Conservation (phyloP, 805 yeast species). For the Cyberlindnera euphorbiae region DNA sequence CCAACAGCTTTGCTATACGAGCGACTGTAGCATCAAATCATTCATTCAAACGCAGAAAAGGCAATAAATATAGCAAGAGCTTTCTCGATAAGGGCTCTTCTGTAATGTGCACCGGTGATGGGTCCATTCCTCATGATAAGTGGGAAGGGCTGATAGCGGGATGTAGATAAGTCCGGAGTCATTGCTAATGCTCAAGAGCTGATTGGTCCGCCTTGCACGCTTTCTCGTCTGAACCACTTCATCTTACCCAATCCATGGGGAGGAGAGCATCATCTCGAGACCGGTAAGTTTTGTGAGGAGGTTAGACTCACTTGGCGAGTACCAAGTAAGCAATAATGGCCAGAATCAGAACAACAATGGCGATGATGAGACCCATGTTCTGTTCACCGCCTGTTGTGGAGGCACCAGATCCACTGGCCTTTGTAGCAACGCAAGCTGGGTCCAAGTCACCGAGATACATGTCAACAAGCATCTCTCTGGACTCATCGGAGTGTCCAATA, state of each 20-base stretch:
- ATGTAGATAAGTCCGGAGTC: no score
- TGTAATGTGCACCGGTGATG: no score
- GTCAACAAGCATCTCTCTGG: slow-evolving; percentile 67
- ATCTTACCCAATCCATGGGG: no score
- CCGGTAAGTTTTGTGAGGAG: no score
- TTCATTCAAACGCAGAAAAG: no score
- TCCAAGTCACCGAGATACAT: slow-evolving; percentile 78
- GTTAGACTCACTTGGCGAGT: slow-evolving; percentile 8
- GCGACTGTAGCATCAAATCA: no score
- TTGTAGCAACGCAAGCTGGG: slow-evolving; percentile 40
- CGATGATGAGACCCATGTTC: slow-evolving; percentile 21
- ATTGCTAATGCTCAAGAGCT: slow-evolving; percentile 12
- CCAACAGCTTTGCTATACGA: no score
- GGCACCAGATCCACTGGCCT: slow-evolving; percentile 17
- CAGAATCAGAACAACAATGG: slow-evolving; percentile 16
- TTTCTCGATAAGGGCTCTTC: neutral
- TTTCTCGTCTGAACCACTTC: no score
- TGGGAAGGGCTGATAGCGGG: no score
- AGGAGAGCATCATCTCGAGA: no score
- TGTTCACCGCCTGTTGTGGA: slow-evolving; percentile 18
- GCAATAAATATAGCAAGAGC: neutral
- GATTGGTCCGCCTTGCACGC: slow-evolving; percentile 7
- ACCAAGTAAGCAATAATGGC: slow-evolving; percentile 22
- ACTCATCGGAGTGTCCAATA: slow-evolving; percentile 97
- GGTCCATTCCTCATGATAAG: no score